Percentiles rank a stretch among this genome's conserved stretches.
These are phyloP conservation scores for Xylaria sp. DNA, from an alignment of 2,329 filamentous ascomycete species.

Conservation along the genomic window DNA sequence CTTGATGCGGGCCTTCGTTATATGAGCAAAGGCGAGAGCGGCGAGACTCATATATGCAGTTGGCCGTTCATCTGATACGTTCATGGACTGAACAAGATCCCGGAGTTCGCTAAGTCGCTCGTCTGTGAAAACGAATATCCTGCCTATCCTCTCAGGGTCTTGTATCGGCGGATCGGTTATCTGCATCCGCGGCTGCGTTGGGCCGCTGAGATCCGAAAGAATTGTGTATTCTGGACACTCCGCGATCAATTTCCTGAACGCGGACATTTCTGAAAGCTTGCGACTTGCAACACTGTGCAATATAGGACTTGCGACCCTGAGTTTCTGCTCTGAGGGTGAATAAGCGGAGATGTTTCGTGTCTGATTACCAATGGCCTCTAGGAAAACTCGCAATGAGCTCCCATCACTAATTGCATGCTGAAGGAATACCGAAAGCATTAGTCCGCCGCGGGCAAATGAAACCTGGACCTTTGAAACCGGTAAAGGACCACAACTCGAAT, in stretches of 20 bases:
- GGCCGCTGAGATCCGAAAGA: conserved; percentile 50
- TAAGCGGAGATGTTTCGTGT: conserved; percentile 46
- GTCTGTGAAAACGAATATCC: conserved; percentile 55
- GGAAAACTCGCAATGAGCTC: conserved; percentile 53
- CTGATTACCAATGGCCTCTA: conserved; percentile 53
- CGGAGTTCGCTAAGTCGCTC: conserved; percentile 51
- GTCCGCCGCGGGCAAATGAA: conserved; percentile 54
- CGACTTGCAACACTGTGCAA: conserved; percentile 37
- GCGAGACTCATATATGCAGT: conserved; percentile 57
- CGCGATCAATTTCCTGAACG: conserved; percentile 45
- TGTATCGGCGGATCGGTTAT: conserved; percentile 45
- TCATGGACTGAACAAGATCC: conserved; percentile 39
- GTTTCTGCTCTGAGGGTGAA: conserved; percentile 47
- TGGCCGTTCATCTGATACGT: conserved; percentile 42
- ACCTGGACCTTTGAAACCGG: conserved; percentile 55
- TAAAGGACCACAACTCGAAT: conserved; percentile 41
- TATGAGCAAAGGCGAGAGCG: conserved; percentile 55
- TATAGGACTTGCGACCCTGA: conserved; percentile 37
- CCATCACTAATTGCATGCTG: conserved; percentile 58
- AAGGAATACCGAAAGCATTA: conserved; percentile 55
- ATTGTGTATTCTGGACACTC: conserved; percentile 55
- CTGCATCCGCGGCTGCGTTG: conserved; percentile 51
- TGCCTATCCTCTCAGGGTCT: conserved; percentile 53
- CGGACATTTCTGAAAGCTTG: conserved; percentile 35
- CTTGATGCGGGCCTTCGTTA: conserved; percentile 50